Base-by-base conservation (phyloP, 129 eudicot species). In the Pittosporum tobira region DNA sequence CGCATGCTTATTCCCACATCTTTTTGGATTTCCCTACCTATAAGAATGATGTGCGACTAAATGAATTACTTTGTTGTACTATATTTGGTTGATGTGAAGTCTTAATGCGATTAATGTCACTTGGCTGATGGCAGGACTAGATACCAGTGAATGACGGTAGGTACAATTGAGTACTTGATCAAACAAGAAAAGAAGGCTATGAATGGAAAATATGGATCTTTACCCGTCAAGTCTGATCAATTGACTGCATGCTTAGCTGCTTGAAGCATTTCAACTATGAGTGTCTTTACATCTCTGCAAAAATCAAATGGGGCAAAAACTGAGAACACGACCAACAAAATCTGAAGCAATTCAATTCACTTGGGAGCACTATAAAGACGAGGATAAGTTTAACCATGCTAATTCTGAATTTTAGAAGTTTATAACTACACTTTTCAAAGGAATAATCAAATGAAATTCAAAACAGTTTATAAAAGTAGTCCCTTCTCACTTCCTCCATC, bases 201-300 rank as follows among this genome's bases (percentile, higher is more conserved):
- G 28, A 56, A 31, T 31, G 3, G 1, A 16, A 30, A 55, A 56
- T 27, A 56, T 4, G 14, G 0, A 22, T 12, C 59, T 48, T 13
- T 36, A 23, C 67, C 59, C 46, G 61, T 26, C 42, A 42, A 26
- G 51, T 22, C 55, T 13, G 22, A 68, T 79, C 49, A 75, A 52
- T 40, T 57, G 48, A 48, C 68, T 42, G 65, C 70, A 73, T 75
- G 61, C 59, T 46, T 75, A 16, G 95, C 88, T 53, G 83, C 93
- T 77, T 79, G 88, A 72, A 87, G 95, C 95, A 87, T 83, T 69
- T 87, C 95, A 44, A 87, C 93, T 65, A 87, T 83, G 66, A 87
- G 85, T 0, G 83, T 87, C 81, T 87, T 87, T 24, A 87, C 88
- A 64, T 82, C 95, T 78, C 95, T 87, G 74, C 34, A 40, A 42